Base-by-base conservation (phyloP, 163 green algal species). In the Chloromonas sp. region DNA sequence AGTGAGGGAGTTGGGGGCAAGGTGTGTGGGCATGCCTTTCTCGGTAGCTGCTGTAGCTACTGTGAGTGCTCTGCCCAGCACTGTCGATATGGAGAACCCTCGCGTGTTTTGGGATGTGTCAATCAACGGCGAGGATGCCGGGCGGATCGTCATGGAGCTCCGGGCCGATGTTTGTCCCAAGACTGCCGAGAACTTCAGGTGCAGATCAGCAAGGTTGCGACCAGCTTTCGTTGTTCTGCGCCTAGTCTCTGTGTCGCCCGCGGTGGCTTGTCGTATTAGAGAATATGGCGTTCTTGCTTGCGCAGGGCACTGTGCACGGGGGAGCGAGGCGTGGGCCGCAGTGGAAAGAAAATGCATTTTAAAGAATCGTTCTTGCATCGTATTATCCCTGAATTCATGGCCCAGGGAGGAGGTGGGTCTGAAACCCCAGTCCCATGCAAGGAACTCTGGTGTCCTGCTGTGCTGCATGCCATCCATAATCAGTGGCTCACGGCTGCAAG, bases 361-460 rank as follows among this genome's bases (percentile, higher is more conserved):
- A 98, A 98, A 84, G 94, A 94, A 15, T 96, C 83, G 62, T 89
- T 89, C 57, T 98, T 99, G 88, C 97, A 99, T 85, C 91, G 96
- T 8, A 91, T 98, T 70, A 98, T 98, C 85, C 92, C 89, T 0
- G 89, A 94, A 57, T 96, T 96, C 79, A 95, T 96, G 93, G 93
- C 89, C 70, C 93, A 96, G 88, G 94, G 91, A 3, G 94, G 94
- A 71, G 94, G 74, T 82, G 79, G 11, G 79, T 3, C 59, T 1
- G 3, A 2, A 13, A 13, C 77, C 3, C 77, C 57, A 3, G 1
- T 11, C 78, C 1, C n/a, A 82, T 2, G 71, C 71, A 15, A 15
- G n/a, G n/a, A 58, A 1, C n/a, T 1, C 36, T 78, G 36, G 14
- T 2, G 2, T 78, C 71, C n/a, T 78, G 1, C 71, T 1, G 71